A percentile compares a stretch with the other conserved stretches of the same genome.
phyloP scores from a whole-genome alignment of 306 rosid species.

The Purshia tridentata region DNA sequence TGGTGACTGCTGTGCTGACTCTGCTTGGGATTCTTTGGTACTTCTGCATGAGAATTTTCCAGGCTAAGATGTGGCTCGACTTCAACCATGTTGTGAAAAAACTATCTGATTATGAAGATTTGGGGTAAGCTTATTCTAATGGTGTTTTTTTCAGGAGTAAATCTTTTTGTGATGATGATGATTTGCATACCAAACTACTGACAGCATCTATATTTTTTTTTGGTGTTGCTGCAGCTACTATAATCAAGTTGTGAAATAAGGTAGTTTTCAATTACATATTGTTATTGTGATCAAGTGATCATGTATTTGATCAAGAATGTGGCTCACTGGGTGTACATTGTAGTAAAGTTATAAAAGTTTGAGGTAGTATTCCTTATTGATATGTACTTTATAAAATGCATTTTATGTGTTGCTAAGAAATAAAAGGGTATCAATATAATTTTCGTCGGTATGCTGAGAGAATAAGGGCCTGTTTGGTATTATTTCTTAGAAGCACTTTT shows the following conservation, averaged over 20 bases:
- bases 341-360: neutral
- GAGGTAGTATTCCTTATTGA: slow-evolving; percentile 10
- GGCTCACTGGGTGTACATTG: neutral
- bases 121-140: slow-evolving; percentile 13
- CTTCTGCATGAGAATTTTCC: slow-evolving; percentile 38
- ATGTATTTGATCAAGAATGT: neutral
- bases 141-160: neutral
- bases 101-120: slow-evolving; percentile 15
- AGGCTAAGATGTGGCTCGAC: slow-evolving; percentile 21
- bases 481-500: no score
- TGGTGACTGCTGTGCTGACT: slow-evolving; percentile 51
- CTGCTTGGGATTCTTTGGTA: slow-evolving; percentile 42
- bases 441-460: no score
- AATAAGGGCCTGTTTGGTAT: no score
- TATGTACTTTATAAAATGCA: neutral
- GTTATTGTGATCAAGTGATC: neutral
- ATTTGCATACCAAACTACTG: neutral
- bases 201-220: neutral
- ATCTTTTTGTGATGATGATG: neutral
- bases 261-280: neutral
- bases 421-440: no score
- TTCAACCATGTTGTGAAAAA: slow-evolving; percentile 13
- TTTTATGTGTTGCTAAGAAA: neutral
- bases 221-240: slow-evolving; percentile 21
- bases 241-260: slow-evolving; percentile 18